phyloP scores from a whole-genome alignment of 495 filamentous ascomycete species.

The Penicillium simplicissimum region DNA sequence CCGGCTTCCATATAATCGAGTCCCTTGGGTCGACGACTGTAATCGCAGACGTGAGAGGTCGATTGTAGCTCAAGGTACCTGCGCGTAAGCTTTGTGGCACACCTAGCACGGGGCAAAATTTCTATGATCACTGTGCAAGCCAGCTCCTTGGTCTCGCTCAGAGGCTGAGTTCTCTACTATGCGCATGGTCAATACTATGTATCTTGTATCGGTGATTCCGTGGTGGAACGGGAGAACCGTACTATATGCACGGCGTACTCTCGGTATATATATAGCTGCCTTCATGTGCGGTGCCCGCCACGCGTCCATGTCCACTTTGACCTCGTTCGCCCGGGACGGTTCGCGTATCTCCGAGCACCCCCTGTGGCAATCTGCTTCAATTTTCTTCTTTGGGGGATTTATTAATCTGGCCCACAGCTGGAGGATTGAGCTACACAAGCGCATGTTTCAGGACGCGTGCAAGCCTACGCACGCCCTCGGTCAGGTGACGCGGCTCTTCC shows the following conservation, averaged over 20 bases:
- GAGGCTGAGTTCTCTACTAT: too few relatives aligned
- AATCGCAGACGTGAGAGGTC: too few relatives aligned
- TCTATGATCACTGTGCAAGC: too few relatives aligned
- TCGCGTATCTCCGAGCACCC: conserved; percentile 6
- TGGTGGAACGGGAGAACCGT: not conserved
- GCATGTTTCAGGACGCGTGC: conserved; percentile 35
- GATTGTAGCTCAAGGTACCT: too few relatives aligned
- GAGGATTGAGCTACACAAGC: not conserved
- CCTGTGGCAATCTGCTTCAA: not conserved
- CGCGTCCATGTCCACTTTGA: conserved; percentile 15
- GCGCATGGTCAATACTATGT: too few relatives aligned
- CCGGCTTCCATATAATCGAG: too few relatives aligned
- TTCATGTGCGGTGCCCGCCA: conserved; percentile 4
- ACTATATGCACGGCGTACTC: not conserved
- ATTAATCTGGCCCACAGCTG: not conserved
- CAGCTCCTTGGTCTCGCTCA: too few relatives aligned
- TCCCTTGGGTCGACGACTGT: too few relatives aligned
- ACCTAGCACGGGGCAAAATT: too few relatives aligned
- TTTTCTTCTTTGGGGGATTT: not conserved
- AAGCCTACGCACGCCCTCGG: conserved; percentile 66
- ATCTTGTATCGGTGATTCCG: not conserved
- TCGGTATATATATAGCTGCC: not conserved
- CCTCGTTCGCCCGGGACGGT: conserved; percentile 9
- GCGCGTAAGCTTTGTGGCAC: too few relatives aligned
- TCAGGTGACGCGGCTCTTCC: conserved; percentile 67